Evolutionary conservation across 2,329 filamentous ascomycete genomes (phyloP).

Genomic region (Scytalidium lignicola): DNA sequence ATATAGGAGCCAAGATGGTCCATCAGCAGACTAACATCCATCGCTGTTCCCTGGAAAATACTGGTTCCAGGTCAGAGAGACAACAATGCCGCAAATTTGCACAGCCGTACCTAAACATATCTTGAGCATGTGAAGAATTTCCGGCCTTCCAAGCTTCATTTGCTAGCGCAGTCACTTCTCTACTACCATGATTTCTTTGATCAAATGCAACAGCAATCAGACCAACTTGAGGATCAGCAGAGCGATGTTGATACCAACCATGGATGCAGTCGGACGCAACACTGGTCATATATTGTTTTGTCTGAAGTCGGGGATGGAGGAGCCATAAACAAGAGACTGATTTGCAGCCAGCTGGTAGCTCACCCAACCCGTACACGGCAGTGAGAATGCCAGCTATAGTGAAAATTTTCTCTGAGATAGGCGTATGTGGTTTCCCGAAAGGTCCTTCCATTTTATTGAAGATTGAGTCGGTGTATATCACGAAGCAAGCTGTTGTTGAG

Average conservation of each 20-base stretch:
- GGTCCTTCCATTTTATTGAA: no score
- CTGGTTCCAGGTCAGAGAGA: slow-evolving; percentile 28
- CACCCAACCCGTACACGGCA: slow-evolving; percentile 74
- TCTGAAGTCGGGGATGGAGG: slow-evolving; percentile 71
- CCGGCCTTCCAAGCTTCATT: slow-evolving; percentile 77
- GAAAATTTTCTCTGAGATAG: slow-evolving; percentile 59
- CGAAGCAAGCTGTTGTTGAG: no score
- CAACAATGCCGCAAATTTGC: not conserved
- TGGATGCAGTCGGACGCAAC: slow-evolving; percentile 64
- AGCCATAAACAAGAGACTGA: slow-evolving; percentile 82
- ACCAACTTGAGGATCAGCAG: slow-evolving; percentile 33
- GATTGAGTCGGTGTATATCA: no score
- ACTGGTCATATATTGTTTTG: slow-evolving; percentile 67
- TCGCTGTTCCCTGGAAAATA: slow-evolving; percentile 65
- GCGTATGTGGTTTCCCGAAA: not conserved
- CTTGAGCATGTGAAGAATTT: slow-evolving; percentile 73
- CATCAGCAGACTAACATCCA: slow-evolving; percentile 71
- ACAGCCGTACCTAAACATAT: slow-evolving; percentile 63
- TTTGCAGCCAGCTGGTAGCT: slow-evolving; percentile 51
- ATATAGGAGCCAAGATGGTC: slow-evolving; percentile 74
- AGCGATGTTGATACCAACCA: slow-evolving; percentile 55
- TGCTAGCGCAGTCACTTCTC: slow-evolving; percentile 59
- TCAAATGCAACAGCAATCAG: slow-evolving; percentile 84
- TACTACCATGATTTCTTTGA: slow-evolving; percentile 83
- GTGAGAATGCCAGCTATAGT: slow-evolving; percentile 74